Base-by-base conservation (phyloP, 306 rosid genomes). In the Erythrophleum fordii region DNA sequence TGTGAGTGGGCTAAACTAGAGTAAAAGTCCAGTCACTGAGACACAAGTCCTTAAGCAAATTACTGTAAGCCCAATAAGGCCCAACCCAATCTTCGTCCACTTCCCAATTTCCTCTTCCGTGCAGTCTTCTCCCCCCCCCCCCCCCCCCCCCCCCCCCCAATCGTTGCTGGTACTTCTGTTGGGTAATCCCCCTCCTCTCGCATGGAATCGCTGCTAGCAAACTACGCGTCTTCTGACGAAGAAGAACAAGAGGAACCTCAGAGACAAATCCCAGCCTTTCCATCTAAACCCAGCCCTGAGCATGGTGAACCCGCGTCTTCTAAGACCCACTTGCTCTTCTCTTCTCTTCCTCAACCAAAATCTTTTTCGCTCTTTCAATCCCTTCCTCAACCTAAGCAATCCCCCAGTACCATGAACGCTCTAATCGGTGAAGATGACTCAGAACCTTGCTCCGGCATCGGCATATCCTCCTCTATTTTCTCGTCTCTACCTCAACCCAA, bases 121-220 rank as follows among this genome's bases (percentile, higher is more conserved):
- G 29, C 68, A 6, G 13, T 14, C 11, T 46, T 61, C 6, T n/a
- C n/a, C n/a, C n/a, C n/a, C n/a, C n/a, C n/a, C n/a, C n/a, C n/a
- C n/a, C n/a, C n/a, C n/a, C n/a, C n/a, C n/a, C n/a, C n/a, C n/a
- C n/a, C n/a, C n/a, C n/a, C n/a, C 23, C 23, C 4, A n/a, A 34
- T 65, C 28, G 17, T 29, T 10, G 71, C 51, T 39, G 14, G 71
- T 0, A 0, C 20, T 18, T 39, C 29, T 11, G 25, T 8, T 35
- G 46, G 2, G 28, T 9, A 17, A 37, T 35, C 26, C 17, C 44
- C 11, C 46, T 35, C 72, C 73, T 67, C 52, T 41, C 34, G 5
- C 13, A 95, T 95, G 99, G 99, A 95, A 3, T 93, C 96, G 74
- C 88, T 95, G 78, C 52, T 91, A 12, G 96, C 97, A 4, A 93